These are phyloP conservation scores for Solidago caesia DNA, from an alignment of 129 eudicot species.

Conservation along the genomic window DNA sequence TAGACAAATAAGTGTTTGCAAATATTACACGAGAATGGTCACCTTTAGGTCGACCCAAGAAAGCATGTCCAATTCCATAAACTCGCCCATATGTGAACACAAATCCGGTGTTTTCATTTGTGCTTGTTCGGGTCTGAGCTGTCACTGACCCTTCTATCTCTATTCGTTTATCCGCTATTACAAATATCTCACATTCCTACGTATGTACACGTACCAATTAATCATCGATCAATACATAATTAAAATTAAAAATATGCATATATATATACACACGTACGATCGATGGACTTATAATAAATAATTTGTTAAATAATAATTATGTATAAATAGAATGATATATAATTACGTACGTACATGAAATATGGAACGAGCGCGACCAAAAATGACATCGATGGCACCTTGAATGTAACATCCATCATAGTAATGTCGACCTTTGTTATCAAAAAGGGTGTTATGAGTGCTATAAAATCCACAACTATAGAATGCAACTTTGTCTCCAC, in stretches of 20 bases:
- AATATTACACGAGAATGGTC: conserved; percentile 74
- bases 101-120: conserved; percentile 60
- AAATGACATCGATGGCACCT: conserved; percentile 74
- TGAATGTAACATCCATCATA: conserved; percentile 77
- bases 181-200: conserved; percentile 84
- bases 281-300: too few relatives aligned
- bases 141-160: conserved; percentile 75
- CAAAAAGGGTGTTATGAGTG: conserved; percentile 74
- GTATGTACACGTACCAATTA: neutral
- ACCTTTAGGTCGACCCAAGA: conserved; percentile 72
- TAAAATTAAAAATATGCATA: too few relatives aligned
- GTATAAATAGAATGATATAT: too few relatives aligned
- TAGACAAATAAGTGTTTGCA: conserved; percentile 73
- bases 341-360: conserved; percentile 33
- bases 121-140: conserved; percentile 50
- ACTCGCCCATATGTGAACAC: conserved; percentile 55
- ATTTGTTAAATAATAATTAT: too few relatives aligned
- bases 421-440: conserved; percentile 72
- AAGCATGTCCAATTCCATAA: conserved; percentile 55
- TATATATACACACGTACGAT: too few relatives aligned
- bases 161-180: conserved; percentile 45
- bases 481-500: conserved; percentile 68
- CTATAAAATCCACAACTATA: conserved; percentile 79
- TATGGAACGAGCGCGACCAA: conserved; percentile 67
- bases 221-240: too few relatives aligned